Evolutionary conservation across 371 early-diverging fungal species (phyloP).

Genomic region (Mortierella sp.): DNA sequence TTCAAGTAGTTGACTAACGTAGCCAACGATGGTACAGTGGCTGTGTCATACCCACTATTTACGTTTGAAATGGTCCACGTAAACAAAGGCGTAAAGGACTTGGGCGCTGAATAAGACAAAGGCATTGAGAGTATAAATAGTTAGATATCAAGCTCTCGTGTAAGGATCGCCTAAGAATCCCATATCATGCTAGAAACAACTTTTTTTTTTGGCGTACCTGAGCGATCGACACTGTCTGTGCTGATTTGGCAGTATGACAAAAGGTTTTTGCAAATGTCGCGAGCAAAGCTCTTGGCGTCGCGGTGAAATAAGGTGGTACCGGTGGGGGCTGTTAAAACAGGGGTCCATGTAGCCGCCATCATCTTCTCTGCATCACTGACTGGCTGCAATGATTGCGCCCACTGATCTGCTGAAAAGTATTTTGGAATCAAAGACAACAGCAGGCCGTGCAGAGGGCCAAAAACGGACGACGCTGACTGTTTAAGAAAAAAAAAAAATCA

Average conservation of each 20-base stretch:
- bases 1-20: constrained; percentile 30
- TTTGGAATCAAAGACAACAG: constrained; percentile 61
- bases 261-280: constrained; percentile 57
- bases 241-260: constrained; percentile 60
- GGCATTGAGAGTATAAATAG: not conserved
- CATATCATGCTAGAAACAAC: no score
- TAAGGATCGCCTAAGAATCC: no score
- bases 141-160: no score
- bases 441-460: constrained; percentile 62
- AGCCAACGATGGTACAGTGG: constrained; percentile 34
- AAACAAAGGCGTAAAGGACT: constrained; percentile 40
- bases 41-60: constrained; percentile 23
- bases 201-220: constrained; percentile 20
- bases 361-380: constrained; percentile 44
- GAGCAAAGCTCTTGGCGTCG: constrained; percentile 47
- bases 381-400: constrained; percentile 50
- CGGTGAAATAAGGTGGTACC: constrained; percentile 49
- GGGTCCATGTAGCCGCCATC: constrained; percentile 28
- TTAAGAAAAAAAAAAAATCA: not conserved
- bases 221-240: constrained; percentile 43
- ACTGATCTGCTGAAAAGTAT: constrained; percentile 58
- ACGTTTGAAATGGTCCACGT: constrained; percentile 49
- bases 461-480: constrained; percentile 41
- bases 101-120: constrained; percentile 5
- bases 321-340: constrained; percentile 38